Base-by-base conservation (phyloP, 2,329 filamentous ascomycete genomes). In the Sclerotinia subarctica region DNA sequence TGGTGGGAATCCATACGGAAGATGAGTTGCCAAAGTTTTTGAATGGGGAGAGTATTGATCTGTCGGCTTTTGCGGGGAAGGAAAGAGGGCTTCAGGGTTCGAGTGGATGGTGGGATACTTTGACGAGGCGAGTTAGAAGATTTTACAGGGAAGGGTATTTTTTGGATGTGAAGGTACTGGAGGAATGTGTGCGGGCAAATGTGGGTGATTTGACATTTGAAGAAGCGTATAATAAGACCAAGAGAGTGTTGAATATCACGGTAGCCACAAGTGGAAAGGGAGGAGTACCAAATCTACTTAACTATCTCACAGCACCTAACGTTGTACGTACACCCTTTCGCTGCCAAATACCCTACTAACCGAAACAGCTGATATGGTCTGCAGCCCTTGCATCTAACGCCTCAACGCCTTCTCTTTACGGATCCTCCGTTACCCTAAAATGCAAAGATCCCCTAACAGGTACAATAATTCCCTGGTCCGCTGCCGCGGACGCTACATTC, bases 291-390 rank as follows among this genome's bases (percentile, higher is more conserved):
- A 93, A 90, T 58, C 81, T 97, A 44, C 85, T 98, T 46, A 98
- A 97, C 78, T 95, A 97, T 76, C 84, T 97, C 63, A 97, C 94
- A 1, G 92, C 94, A 3, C 94, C 94, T 4, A 94, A 97, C 76
- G 93, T 97, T 74, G 91, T 93, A 85, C 72, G 90, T 88, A 32
- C 24, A 52, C 15, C n/a, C 47, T 44, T 49, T 35, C 3, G 13
- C 17, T 44, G 8, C 21, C 15, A 46, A 42, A 19, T 24, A 26
- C 26, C 5, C 58, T 53, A n/a, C 46, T 69, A 35, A 66, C 42
- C 44, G 53, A n/a, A 53, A 8, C 63, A 78, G 76, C 82, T 91
- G 67, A 89, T 88, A 72, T 86, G 85, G 81, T 86, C 85, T 11
- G 85, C 85, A 5, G 85, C 85, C 3, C 79, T 87, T 62, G 85